These are phyloP conservation scores for Karstenula rhodostoma DNA, from an alignment of 2,329 filamentous ascomycete species.

Conservation along the genomic window DNA sequence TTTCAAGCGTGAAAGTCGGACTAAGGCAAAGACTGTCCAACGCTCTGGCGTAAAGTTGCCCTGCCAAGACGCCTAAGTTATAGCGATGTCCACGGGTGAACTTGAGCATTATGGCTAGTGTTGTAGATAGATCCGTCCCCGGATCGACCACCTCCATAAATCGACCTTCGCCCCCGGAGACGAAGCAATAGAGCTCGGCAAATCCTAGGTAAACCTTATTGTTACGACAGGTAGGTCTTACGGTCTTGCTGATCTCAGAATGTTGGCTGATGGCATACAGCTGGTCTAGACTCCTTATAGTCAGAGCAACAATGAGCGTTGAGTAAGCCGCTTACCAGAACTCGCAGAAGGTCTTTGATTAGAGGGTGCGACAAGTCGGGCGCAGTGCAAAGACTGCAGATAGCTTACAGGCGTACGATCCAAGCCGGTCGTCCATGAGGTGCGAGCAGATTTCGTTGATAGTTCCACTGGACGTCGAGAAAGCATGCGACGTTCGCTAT, in stretches of 20 bases:
- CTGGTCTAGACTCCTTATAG: slow-evolving; percentile 10
- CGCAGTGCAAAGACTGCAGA: slow-evolving; percentile 12
- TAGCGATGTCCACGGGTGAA: too few relatives aligned
- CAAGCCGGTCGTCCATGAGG: background rate
- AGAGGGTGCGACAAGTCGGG: slow-evolving; percentile 12
- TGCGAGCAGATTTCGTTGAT: background rate
- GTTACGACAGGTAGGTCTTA: slow-evolving; percentile 8
- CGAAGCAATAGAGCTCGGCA: too few relatives aligned
- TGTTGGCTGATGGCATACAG: slow-evolving; percentile 13
- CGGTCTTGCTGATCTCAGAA: slow-evolving; percentile 10
- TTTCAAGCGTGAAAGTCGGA: too few relatives aligned
- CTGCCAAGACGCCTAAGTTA: too few relatives aligned
- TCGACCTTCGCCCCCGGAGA: too few relatives aligned
- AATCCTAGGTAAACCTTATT: slow-evolving; percentile 1
- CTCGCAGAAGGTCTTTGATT: slow-evolving; percentile 9
- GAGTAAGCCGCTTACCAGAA: slow-evolving; percentile 15
- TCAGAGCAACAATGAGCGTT: slow-evolving; percentile 15
- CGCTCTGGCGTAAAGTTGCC: too few relatives aligned
- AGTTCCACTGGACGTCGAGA: background rate
- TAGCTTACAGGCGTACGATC: background rate
- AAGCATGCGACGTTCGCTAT: background rate
- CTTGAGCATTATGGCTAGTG: too few relatives aligned
- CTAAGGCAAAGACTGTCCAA: too few relatives aligned
- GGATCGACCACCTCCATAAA: too few relatives aligned
- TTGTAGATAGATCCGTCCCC: too few relatives aligned